These are phyloP conservation scores for Aspergillus haitiensis DNA, from an alignment of 495 filamentous ascomycete genomes.

Conservation along the genomic window DNA sequence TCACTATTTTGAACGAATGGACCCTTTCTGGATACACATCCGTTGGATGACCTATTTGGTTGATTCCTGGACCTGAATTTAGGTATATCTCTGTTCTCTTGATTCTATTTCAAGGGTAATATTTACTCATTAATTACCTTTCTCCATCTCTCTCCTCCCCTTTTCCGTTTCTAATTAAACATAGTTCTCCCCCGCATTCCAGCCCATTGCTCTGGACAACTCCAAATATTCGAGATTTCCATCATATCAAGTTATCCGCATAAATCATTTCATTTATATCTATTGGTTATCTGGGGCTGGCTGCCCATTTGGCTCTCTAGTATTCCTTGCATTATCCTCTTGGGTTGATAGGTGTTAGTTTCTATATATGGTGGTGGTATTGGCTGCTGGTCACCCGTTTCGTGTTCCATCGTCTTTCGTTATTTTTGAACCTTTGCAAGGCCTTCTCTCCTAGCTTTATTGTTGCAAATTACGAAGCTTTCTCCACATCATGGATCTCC, in stretches of 20 bases:
- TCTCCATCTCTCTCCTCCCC: background rate
- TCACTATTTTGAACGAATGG: slow-evolving; percentile 6
- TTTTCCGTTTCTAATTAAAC: background rate
- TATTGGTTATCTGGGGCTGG: slow-evolving; percentile 19
- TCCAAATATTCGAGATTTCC: background rate
- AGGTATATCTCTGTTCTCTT: background rate
- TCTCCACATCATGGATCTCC: slow-evolving; percentile 10
- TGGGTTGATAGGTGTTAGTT: background rate
- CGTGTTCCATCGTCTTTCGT: background rate
- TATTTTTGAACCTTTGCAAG: background rate
- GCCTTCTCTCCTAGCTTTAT: background rate
- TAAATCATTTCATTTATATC: slow-evolving; percentile 14
- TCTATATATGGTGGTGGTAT: background rate
- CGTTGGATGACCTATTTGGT: slow-evolving; percentile 1
- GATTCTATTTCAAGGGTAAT: background rate
- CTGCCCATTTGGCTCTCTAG: slow-evolving; percentile 14
- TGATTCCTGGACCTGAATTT: slow-evolving; percentile 2
- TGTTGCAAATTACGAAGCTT: background rate
- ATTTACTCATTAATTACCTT: background rate
- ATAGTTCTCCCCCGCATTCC: slow-evolving; percentile 27
- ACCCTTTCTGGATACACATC: slow-evolving; percentile 1
- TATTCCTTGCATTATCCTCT: slow-evolving; percentile 4
- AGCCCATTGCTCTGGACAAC: slow-evolving; percentile 20
- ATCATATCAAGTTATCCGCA: slow-evolving; percentile 4
- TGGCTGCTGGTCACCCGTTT: background rate